These are phyloP conservation scores for Daldinia loculata DNA, from an alignment of 495 filamentous ascomycete species.

Conservation along the genomic window DNA sequence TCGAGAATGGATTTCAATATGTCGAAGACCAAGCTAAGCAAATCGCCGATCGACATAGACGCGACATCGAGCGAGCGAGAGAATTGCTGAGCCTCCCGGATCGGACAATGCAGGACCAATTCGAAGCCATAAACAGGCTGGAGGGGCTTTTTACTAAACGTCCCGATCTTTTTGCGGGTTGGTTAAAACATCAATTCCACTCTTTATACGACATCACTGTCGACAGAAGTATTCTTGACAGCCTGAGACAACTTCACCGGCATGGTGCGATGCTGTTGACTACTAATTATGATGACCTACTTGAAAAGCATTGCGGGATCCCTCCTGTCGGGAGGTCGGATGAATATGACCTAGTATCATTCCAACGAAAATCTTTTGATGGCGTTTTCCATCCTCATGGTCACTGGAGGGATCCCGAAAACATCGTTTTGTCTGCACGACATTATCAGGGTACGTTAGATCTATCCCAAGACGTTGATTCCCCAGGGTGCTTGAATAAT, in stretches of 20 bases:
- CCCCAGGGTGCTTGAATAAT: background rate
- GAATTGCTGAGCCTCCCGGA: background rate
- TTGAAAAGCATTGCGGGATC: background rate
- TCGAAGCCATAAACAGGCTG: background rate
- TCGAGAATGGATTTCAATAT: background rate
- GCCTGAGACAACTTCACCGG: background rate
- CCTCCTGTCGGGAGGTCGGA: background rate
- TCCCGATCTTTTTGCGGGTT: background rate
- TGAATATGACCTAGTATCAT: background rate
- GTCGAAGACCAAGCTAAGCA: background rate
- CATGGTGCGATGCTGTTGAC: background rate
- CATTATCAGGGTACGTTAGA: background rate
- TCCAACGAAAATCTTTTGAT: background rate
- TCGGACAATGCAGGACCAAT: background rate
- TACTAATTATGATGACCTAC: background rate
- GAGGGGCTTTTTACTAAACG: background rate
- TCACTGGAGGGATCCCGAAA: background rate
- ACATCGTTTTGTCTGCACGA: background rate
- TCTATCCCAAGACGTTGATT: background rate
- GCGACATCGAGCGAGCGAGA: background rate
- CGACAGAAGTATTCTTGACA: background rate
- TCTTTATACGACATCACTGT: background rate
- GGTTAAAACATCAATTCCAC: background rate
- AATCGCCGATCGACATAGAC: background rate
- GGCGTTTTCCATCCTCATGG: background rate